phyloP scores from a whole-genome alignment of 1,284 basidiomycete species.

The Malassezia japonica region DNA sequence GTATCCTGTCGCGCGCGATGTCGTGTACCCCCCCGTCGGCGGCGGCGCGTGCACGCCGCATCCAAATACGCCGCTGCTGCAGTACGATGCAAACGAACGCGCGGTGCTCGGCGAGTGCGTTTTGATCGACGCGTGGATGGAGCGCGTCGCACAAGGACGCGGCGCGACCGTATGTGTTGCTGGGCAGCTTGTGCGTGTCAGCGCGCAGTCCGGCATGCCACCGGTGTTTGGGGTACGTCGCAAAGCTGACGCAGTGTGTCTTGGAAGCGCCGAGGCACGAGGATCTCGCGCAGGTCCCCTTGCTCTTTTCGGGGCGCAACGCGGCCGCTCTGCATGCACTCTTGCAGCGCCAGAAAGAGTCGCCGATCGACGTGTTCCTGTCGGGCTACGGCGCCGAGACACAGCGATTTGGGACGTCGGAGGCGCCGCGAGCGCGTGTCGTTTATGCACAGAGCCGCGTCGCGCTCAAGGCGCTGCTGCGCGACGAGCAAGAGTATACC shows the following conservation, averaged over 20 bases:
- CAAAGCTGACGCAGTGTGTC: neutral
- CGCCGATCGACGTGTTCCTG: constrained; percentile 2
- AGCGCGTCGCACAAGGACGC: constrained; percentile 6
- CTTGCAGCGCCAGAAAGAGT: neutral
- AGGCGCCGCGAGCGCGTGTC: constrained; percentile 6
- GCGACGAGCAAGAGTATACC: neutral
- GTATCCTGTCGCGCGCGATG: neutral
- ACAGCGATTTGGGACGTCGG: neutral
- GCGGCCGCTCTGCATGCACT: constrained; percentile 4
- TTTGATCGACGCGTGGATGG: constrained; percentile 5
- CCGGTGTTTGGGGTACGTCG: neutral
- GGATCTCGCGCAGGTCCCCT: neutral
- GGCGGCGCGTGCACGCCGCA: neutral
- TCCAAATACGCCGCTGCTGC: constrained; percentile 1
- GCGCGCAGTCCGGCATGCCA: neutral
- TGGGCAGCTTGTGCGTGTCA: neutral
- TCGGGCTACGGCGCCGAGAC: constrained; percentile 15
- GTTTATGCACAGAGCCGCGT: constrained; percentile 4
- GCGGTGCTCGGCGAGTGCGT: constrained; percentile 8
- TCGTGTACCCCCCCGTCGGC: neutral
- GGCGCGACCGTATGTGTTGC: constrained; percentile 12
- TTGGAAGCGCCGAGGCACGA: constrained; percentile 2
- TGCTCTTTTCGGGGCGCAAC: constrained; percentile 1
- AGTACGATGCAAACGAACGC: neutral
- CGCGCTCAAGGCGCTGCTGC: constrained; percentile 13